Base-by-base conservation (phyloP, 305 asterid species). In the Rubia tinctorum region DNA sequence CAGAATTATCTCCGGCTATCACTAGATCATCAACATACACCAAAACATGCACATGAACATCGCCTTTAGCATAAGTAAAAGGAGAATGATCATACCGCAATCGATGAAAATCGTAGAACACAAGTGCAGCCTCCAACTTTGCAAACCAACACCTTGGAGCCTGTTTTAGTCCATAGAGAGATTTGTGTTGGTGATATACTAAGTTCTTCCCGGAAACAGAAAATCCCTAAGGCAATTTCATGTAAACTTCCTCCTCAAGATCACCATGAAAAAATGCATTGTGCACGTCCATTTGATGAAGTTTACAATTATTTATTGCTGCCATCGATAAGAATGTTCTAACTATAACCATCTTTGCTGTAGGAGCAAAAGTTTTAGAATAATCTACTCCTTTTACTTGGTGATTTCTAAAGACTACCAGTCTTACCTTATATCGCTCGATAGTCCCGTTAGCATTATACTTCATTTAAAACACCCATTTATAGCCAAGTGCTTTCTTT, bases 261-360 rank as follows among this genome's bases (percentile, higher is more conserved):
- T 61, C 66, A 8, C 66, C 27, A 61, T 61, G 66, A 9, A 61
- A 7, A 7, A 61, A 61, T 9, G 66, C 66, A 61, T 61, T 61
- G 14, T n/a, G 15, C 8, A 53, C 59, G 9, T 53, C 59, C 17
- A 53, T 4, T 53, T 53, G 59, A n/a, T 53, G 15, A 4, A 53
- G 15, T 7, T 53, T 1, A 1, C 59, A 7, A 12, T 53, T 7
- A 3, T n/a, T 15, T 11, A 12, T 12, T 13, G 59, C 13, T 7
- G 8, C 59, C 1, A 7, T 4, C 7, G 59, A 13, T 5, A 53
- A n/a, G 1, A 53, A 7, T 11, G n/a, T 7, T 7, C 49, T 2
- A 12, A 44, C 13, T 44, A 5, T 44, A 12, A 44, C 49, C 12
- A 44, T 7, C 13, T 44, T 44, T 44, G 5, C 49, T 1, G 13